Conservation (phyloP, 345 rosid species). For the Kandelia obovata region DNA sequence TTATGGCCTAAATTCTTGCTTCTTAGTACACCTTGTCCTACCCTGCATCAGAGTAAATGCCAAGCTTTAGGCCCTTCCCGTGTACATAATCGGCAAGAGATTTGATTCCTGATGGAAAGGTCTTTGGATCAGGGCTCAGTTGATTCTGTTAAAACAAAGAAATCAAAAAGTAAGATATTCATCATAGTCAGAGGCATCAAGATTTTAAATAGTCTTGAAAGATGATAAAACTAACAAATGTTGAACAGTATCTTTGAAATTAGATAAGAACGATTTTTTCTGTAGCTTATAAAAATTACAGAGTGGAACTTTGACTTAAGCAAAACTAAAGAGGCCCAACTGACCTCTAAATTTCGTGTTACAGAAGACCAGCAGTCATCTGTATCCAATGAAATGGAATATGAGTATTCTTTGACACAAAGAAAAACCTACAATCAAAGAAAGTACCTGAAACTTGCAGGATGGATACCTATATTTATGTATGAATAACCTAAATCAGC, state of each 20-base stretch:
- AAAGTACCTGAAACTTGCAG: constrained; percentile 4
- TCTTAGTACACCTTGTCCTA: constrained; percentile 38
- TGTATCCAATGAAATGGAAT: constrained; percentile 32
- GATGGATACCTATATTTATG: constrained; percentile 74
- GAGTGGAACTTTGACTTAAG: background rate
- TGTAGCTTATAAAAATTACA: constrained; percentile 1
- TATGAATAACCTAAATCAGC: constrained; percentile 80
- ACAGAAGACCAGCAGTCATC: constrained; percentile 94
- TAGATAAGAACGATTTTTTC: background rate
- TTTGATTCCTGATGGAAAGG: constrained; percentile 90
- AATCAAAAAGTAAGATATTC: constrained; percentile 8
- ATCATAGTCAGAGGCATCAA: background rate
- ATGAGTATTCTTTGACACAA: constrained; percentile 15
- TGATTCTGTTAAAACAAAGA: constrained; percentile 55
- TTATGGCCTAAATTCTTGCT: constrained; percentile 19
- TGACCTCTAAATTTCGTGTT: constrained; percentile 60
- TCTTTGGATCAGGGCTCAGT: constrained; percentile 65
- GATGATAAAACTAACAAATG: no score
- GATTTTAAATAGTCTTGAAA: no score
- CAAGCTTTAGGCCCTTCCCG: constrained; percentile 84
- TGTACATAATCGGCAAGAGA: constrained; percentile 83
- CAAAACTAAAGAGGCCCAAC: background rate
- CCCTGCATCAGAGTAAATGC: constrained; percentile 99
- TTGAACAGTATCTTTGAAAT: no score
- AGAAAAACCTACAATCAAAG: constrained; percentile 13